Evolutionary conservation across 345 rosid species (phyloP), one percentile per base, ranked within the genome.

Genomic region (Citrus sinensis): DNA sequence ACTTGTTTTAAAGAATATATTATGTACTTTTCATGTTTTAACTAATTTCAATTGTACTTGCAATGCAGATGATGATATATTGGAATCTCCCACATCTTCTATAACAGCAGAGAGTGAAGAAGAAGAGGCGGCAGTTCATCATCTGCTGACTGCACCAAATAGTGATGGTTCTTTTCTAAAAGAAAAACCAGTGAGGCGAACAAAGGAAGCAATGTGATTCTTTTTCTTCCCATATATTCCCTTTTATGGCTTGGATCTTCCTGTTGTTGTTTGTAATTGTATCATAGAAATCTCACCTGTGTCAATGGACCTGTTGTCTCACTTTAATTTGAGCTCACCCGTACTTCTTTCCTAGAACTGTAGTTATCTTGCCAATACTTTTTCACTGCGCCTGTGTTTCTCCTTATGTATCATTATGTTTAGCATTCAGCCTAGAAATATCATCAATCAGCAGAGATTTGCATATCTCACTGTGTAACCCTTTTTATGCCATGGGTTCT

Each of bases 61-160:
- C 35, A 81, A 61, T 76, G 82, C 74, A 81, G 87, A 86, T 74
- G 91, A 88, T 66, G 99, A 89, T 40, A 85, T 82, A 62, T 84
- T 87, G 61, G 90, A 79, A 64, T 94, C 99, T n/a, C 78, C 76
- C 78, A 85, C 78, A 68, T 91, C 97, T 40, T 90, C 91, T 49
- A 74, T 78, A 35, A 74, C 91, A 58, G 82, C 27, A n/a, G 91
- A 83, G 58, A 90, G 92, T n/a, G 95, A 88, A 78, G 97, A 83
- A 79, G 95, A 88, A 79, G 95, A 88, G 83, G 93, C 83, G 71
- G 80, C 87, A 79, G 86, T 87, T 85, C 93, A 90, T 72, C 94
- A 88, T 84, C 89, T 94, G 81, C 88, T 94, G 75, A 83, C 88
- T 40, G 49, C 78, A 64, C 87, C 89, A 9, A 89, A 90, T 74